Conservation (phyloP, 1,284 basidiomycete species). For the Clitocybe nebularis region DNA sequence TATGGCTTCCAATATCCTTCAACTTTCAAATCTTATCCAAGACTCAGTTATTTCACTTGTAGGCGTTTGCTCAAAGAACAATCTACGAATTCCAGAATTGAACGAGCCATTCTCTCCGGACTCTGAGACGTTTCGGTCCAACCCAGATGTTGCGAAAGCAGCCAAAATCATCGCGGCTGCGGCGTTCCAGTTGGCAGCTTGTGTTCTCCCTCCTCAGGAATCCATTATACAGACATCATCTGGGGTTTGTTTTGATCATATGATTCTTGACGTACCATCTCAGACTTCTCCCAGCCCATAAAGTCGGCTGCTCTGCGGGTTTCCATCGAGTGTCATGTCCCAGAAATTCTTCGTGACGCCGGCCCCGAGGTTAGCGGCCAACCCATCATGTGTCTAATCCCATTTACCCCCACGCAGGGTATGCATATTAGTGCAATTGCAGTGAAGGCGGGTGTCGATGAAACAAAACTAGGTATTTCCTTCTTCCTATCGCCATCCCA, state of each 20-base stretch:
- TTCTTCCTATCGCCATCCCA: neutral
- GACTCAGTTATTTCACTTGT: conserved; percentile 7
- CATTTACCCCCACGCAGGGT: conserved; percentile 17
- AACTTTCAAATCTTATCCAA: conserved; percentile 12
- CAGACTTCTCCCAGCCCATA: conserved; percentile 15
- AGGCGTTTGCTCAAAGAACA: conserved; percentile 2
- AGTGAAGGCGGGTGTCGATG: conserved; percentile 20
- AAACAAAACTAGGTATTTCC: conserved; percentile 26
- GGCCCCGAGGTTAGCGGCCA: conserved; percentile 18
- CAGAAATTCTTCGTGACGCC: conserved; percentile 30
- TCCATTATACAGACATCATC: conserved; percentile 18
- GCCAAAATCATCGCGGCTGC: conserved; percentile 24
- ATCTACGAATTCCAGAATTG: conserved; percentile 10
- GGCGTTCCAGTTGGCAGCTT: conserved; percentile 26
- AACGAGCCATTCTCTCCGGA: conserved; percentile 10
- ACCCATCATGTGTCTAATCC: neutral
- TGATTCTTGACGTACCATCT: neutral
- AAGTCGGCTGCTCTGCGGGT: conserved; percentile 22
- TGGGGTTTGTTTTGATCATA: conserved; percentile 12
- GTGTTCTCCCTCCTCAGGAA: conserved; percentile 20
- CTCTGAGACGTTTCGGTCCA: conserved; percentile 10
- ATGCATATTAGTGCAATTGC: conserved; percentile 33
- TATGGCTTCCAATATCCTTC: conserved; percentile 10
- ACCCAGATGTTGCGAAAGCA: conserved; percentile 10
- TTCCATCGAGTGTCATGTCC: conserved; percentile 26